Evolutionary conservation across 1,139 yeast genomes (phyloP).

Genomic region (Dujonia santamariae): DNA sequence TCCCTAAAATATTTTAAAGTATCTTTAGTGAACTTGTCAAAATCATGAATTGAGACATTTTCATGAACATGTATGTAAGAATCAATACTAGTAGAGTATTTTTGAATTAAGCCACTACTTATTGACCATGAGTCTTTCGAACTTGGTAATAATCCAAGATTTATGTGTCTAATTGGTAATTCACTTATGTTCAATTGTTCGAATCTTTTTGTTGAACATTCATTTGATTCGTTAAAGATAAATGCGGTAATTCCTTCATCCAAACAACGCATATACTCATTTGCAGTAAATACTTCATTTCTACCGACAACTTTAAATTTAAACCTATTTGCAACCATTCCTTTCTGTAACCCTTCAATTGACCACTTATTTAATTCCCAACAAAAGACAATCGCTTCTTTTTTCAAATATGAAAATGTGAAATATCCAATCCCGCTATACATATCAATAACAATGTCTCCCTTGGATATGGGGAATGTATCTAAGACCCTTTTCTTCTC

Average conservation of each 20-base stretch:
- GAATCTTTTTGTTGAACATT: conserved; percentile 42
- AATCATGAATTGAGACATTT: conserved; percentile 51
- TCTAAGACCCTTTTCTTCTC: conserved; percentile 69
- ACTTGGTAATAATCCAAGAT: conserved; percentile 74
- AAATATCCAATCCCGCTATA: conserved; percentile 90
- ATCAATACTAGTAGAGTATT: conserved; percentile 4
- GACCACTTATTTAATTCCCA: conserved; percentile 93
- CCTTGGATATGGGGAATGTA: conserved; percentile 18
- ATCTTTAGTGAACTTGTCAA: conserved; percentile 30
- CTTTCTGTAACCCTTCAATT: conserved; percentile 62
- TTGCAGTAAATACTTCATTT: conserved; percentile 17
- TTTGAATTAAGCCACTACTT: conserved; percentile 11
- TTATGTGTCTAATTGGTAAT: conserved; percentile 55
- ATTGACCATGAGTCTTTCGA: conserved; percentile 30
- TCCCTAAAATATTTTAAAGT: conserved; percentile 11
- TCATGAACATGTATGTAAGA: conserved; percentile 65
- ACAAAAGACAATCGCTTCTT: conserved; percentile 57
- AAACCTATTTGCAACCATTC: conserved; percentile 47
- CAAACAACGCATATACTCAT: conserved; percentile 10
- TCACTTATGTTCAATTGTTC: conserved; percentile 14
- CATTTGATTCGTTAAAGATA: conserved; percentile 64
- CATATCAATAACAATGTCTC: conserved; percentile 57
- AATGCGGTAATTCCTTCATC: conserved; percentile 22
- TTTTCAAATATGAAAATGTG: conserved; percentile 61
- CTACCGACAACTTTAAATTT: conserved; percentile 27